Percentiles rank a stretch among this genome's conserved stretches.
phyloP scores from a whole-genome alignment of 257 asterid genomes.

The Nemophila menziesii region DNA sequence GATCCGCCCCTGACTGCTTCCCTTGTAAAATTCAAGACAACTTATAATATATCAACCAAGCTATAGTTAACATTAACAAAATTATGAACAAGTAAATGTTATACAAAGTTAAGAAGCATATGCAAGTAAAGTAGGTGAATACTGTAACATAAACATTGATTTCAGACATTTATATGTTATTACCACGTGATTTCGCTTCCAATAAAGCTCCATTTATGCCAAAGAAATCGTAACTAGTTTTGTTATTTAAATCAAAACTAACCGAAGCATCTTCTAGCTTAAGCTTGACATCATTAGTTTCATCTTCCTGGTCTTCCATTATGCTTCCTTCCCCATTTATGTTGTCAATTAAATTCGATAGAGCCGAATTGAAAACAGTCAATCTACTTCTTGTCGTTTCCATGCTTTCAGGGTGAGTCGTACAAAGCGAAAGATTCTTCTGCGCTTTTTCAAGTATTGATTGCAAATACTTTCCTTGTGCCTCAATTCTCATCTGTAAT shows the following conservation, averaged over 20 bases:
- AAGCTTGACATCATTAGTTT: slow-evolving; percentile 23
- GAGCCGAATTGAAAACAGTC: slow-evolving; percentile 52
- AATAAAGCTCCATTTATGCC: slow-evolving; percentile 35
- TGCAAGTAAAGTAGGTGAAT: background rate
- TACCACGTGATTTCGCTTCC: slow-evolving; percentile 21
- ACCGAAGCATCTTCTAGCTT: slow-evolving; percentile 45
- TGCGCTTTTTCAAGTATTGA: slow-evolving; percentile 70
- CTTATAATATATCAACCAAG: no score
- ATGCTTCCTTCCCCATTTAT: slow-evolving; percentile 32
- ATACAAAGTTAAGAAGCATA: background rate
- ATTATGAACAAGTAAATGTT: background rate
- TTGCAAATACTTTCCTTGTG: slow-evolving; percentile 88
- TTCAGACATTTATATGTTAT: slow-evolving; percentile 4
- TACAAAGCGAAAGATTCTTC: slow-evolving; percentile 36
- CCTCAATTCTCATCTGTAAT: slow-evolving; percentile 82
- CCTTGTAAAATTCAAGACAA: no score
- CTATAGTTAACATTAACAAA: no score
- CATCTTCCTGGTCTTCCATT: slow-evolving; percentile 21
- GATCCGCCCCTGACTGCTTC: no score
- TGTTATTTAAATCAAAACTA: slow-evolving; percentile 49
- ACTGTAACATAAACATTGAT: background rate
- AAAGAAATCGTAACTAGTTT: slow-evolving; percentile 53
- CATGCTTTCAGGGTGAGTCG: slow-evolving; percentile 28
- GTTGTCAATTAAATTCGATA: slow-evolving; percentile 57
- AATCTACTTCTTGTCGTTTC: slow-evolving; percentile 55